These are phyloP conservation scores for Botrytis porri DNA, from an alignment of 2,329 filamentous ascomycete species.

Conservation along the genomic window DNA sequence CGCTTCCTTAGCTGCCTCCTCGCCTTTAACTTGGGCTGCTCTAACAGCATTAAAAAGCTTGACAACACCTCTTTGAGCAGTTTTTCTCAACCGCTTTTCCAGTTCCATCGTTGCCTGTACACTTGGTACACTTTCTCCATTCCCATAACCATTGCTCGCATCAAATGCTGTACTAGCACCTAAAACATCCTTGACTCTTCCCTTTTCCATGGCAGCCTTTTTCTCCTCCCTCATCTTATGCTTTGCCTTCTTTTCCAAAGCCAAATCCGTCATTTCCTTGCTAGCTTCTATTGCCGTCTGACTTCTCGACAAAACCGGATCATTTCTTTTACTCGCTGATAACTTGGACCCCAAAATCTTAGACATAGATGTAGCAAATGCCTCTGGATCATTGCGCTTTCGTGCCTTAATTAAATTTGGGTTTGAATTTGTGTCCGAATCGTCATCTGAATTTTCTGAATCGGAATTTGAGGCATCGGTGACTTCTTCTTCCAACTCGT, in stretches of 20 bases:
- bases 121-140: conserved; percentile 43
- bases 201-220: conserved; percentile 76
- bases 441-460: conserved; percentile 31
- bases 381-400: conserved; percentile 88
- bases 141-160: conserved; percentile 44
- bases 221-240: conserved; percentile 78
- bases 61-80: conserved; percentile 88
- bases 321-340: conserved; percentile 73
- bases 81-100: conserved; percentile 80
- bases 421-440: conserved; percentile 43
- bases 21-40: conserved; percentile 84
- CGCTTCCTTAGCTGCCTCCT: conserved; percentile 69
- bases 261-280: conserved; percentile 68
- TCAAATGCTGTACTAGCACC: conserved; percentile 54
- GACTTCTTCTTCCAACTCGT: conserved; percentile 35
- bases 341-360: conserved; percentile 92
- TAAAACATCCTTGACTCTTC: conserved; percentile 82
- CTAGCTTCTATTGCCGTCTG: conserved; percentile 69
- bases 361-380: conserved; percentile 88
- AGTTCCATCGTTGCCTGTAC: conserved; percentile 60
- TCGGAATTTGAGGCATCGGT: conserved; percentile 42
- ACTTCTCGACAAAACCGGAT: conserved; percentile 88
- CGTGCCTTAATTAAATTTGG: conserved; percentile 51
- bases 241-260: conserved; percentile 77
- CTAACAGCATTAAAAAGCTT: conserved; percentile 95